phyloP scores from a whole-genome alignment of 2,329 filamentous ascomycete species.

The Ascochyta pisi region DNA sequence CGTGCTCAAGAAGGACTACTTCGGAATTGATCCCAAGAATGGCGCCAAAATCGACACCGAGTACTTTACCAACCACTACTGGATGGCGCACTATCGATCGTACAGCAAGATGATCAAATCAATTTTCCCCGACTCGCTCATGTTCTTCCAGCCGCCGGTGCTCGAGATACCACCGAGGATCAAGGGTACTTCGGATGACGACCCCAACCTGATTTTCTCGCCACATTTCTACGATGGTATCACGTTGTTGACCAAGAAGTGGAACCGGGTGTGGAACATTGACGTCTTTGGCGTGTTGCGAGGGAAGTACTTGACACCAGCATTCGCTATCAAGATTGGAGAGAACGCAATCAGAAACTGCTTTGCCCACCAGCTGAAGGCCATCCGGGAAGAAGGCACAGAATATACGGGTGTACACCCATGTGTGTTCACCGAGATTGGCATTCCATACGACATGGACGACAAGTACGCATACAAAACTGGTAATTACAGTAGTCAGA shows the following conservation, averaged over 20 bases:
- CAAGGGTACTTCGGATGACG: constrained; percentile 87
- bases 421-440: constrained; percentile 91
- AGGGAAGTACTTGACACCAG: constrained; percentile 85
- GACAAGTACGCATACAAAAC: constrained; percentile 94
- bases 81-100: constrained; percentile 81
- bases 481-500: constrained; percentile 92
- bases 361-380: constrained; percentile 83
- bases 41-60: constrained; percentile 79
- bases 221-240: constrained; percentile 98
- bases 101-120: constrained; percentile 77
- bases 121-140: constrained; percentile 79
- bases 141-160: constrained; percentile 91
- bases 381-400: constrained; percentile 84
- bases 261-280: constrained; percentile 97
- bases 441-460: constrained; percentile 99
- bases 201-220: constrained; percentile 87
- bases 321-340: constrained; percentile 90
- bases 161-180: constrained; percentile 89
- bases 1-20: constrained; percentile 85
- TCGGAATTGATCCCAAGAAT: constrained; percentile 76
- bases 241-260: constrained; percentile 96
- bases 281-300: constrained; percentile 92
- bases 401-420: constrained; percentile 89
- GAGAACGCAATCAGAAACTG: constrained; percentile 95
- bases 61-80: constrained; percentile 89